Evolutionary conservation across 2,329 filamentous ascomycete species (phyloP), one percentile per base, ranked within the genome.

Genomic region (Cordyceps fumosorosea): DNA sequence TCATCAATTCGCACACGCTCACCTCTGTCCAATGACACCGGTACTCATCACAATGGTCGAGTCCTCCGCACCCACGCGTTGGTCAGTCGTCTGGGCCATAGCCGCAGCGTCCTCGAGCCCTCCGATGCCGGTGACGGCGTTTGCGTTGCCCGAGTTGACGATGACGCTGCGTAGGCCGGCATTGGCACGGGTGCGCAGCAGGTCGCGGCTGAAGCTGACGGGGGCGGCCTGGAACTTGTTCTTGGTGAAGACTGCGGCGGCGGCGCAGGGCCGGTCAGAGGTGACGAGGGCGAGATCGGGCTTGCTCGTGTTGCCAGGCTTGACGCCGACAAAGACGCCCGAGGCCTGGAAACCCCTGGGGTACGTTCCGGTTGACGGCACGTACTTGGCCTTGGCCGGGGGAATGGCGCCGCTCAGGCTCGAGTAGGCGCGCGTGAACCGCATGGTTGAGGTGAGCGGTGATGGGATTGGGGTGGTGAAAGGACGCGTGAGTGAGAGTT

Each of bases 201-300:
- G 84, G 62, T 88, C 81, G 66, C 87, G 83, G 74, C 89, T 93
- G 64, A 96, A 89, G 34, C 90, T 91, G 51, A 99, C 93, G 5
- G 95, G 95, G 12, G 95, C 95, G 20, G 95, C 95, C 76, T 97
- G 93, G 78, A 99, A 99, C 75, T 93, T 93, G 80, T 99, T 99
- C 76, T 92, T 96, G 60, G 95, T 99, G 78, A 98, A 97, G 52
- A 98, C 93, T 7, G 92, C 95, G 0, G 93, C 91, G 11, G 89
- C 93, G 7, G 90, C 84, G 75, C 92, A 97, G 60, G 93, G 91
- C 58, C 82, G 82, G 69, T 96, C 91, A 7, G 95, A 98, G 20
- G 89, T 87, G 66, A 99, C 84, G 67, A 99, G 83, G 42, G 93
- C 91, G 56, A 99, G 84, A 74, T 99, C 95, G 37, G 93, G 92